A percentile compares a stretch with the other conserved stretches of the same genome.
Evolutionary conservation across 1,139 yeast genomes (phyloP).

Genomic region (Blastobotrys malaysiensis): DNA sequence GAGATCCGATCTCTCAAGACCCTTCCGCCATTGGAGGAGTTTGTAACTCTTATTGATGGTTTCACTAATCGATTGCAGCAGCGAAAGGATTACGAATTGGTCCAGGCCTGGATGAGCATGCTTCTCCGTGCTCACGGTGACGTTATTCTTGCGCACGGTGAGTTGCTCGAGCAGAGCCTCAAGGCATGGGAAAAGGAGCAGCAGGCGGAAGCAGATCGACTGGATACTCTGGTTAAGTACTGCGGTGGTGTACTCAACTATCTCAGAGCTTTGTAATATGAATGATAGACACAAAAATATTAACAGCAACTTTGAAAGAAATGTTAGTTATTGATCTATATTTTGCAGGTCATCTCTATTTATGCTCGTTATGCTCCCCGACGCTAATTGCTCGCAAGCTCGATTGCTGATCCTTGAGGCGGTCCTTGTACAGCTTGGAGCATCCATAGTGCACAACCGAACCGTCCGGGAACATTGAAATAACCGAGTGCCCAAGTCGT

Average conservation of each 20-base stretch:
- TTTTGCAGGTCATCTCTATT: background rate
- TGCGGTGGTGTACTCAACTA: constrained; percentile 78
- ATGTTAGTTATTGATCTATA: background rate
- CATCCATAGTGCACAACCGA: constrained; percentile 71
- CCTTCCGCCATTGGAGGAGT: constrained; percentile 56
- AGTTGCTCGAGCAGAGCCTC: constrained; percentile 34
- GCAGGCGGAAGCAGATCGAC: constrained; percentile 39
- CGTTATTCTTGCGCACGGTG: constrained; percentile 44
- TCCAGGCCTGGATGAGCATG: constrained; percentile 74
- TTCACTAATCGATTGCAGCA: constrained; percentile 51
- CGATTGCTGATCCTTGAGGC: background rate
- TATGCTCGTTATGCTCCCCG: constrained; percentile 1
- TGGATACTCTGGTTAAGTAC: constrained; percentile 71
- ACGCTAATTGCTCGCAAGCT: constrained; percentile 4
- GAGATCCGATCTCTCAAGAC: constrained; percentile 78
- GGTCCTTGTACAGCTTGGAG: constrained; percentile 25
- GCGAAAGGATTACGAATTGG: constrained; percentile 63
- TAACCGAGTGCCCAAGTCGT: constrained; percentile 56
- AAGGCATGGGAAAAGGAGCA: constrained; percentile 47
- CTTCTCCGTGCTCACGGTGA: constrained; percentile 80
- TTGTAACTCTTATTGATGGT: constrained; percentile 60
- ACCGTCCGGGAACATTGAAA: constrained; percentile 49
- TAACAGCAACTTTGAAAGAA: background rate
- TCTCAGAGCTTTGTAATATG: constrained; percentile 33
- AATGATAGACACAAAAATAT: constrained; percentile 5